These are phyloP conservation scores for Pyrenula massariospora DNA, from an alignment of 495 filamentous ascomycete species.

Conservation along the genomic window DNA sequence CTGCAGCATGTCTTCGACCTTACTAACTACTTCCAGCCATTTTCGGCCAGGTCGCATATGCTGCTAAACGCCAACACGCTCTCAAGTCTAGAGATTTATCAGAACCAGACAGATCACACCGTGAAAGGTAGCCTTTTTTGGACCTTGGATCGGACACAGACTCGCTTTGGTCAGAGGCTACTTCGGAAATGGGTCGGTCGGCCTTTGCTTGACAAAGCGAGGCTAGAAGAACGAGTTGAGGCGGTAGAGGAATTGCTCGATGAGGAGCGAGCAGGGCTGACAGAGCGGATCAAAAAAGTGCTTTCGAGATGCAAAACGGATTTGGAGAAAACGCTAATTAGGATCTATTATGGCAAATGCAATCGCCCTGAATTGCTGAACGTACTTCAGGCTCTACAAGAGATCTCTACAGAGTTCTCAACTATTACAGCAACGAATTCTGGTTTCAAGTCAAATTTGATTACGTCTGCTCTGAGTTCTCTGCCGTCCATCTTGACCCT, in stretches of 20 bases:
- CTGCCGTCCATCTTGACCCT: slow-evolving; percentile 65
- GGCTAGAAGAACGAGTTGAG: slow-evolving; percentile 70
- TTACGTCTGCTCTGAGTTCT: slow-evolving; percentile 61
- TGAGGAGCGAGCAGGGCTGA: slow-evolving; percentile 45
- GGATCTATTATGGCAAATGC: slow-evolving; percentile 95
- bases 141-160: slow-evolving; percentile 87
- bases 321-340: slow-evolving; percentile 81
- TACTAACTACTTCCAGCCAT: slow-evolving; percentile 95
- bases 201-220: slow-evolving; percentile 67
- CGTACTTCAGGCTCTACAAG: slow-evolving; percentile 74
- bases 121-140: slow-evolving; percentile 89
- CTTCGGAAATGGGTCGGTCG: slow-evolving; percentile 93
- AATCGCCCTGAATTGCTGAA: slow-evolving; percentile 80
- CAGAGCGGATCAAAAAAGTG: slow-evolving; percentile 61
- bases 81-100: slow-evolving; percentile 88
- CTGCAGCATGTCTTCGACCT: slow-evolving; percentile 93
- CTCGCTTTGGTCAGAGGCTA: slow-evolving; percentile 77
- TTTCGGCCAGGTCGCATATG: slow-evolving; percentile 92
- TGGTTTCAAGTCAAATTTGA: slow-evolving; percentile 59
- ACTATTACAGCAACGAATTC: slow-evolving; percentile 49
- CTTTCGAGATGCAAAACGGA: slow-evolving; percentile 65
- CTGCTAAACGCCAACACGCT: slow-evolving; percentile 91
- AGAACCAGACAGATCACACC: slow-evolving; percentile 82
- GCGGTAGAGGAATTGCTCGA: slow-evolving; percentile 85
- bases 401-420: slow-evolving; percentile 62